Percentiles rank a stretch among this genome's conserved stretches.
Evolutionary conservation across 2,329 filamentous ascomycete species (phyloP).

Genomic region (Fusarium camptoceras): DNA sequence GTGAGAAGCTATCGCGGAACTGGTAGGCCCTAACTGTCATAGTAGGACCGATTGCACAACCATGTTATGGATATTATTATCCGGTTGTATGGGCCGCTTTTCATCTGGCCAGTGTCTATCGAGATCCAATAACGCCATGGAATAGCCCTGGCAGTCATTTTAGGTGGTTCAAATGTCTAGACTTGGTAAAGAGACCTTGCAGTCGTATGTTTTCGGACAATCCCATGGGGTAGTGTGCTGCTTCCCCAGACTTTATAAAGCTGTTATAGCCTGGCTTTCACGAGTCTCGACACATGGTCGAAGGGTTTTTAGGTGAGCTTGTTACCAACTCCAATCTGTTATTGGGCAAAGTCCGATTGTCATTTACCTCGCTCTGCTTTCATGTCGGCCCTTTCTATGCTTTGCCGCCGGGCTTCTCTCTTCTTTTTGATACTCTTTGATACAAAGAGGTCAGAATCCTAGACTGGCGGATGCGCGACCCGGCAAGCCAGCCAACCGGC

Average conservation of each 20-base stretch:
- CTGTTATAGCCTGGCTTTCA: background rate
- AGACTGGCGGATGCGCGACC: constrained; percentile 30
- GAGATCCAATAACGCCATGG: constrained; percentile 13
- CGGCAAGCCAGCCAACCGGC: constrained; percentile 25
- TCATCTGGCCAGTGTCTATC: constrained; percentile 3
- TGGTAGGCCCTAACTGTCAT: constrained; percentile 10
- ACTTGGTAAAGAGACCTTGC: constrained; percentile 7
- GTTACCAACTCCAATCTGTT: background rate
- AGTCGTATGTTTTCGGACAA: constrained; percentile 6
- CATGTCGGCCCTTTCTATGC: constrained; percentile 18
- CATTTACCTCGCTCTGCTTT: constrained; percentile 1
- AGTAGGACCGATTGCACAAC: constrained; percentile 32
- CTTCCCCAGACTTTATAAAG: constrained; percentile 4
- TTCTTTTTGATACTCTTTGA: constrained; percentile 13
- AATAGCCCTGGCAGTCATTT: constrained; percentile 4
- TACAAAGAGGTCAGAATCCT: constrained; percentile 21
- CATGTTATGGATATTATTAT: constrained; percentile 7
- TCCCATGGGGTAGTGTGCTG: constrained; percentile 2
- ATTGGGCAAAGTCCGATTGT: constrained; percentile 4
- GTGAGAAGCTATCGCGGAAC: constrained; percentile 19
- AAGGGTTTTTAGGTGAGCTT: constrained; percentile 1
- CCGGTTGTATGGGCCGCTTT: constrained; percentile 2
- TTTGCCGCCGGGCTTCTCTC: constrained; percentile 6
- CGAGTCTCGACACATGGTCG: background rate
- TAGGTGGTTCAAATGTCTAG: background rate